Evolutionary conservation across 1,139 yeast species (phyloP).

Genomic region (Sugiyamaella castrensis): DNA sequence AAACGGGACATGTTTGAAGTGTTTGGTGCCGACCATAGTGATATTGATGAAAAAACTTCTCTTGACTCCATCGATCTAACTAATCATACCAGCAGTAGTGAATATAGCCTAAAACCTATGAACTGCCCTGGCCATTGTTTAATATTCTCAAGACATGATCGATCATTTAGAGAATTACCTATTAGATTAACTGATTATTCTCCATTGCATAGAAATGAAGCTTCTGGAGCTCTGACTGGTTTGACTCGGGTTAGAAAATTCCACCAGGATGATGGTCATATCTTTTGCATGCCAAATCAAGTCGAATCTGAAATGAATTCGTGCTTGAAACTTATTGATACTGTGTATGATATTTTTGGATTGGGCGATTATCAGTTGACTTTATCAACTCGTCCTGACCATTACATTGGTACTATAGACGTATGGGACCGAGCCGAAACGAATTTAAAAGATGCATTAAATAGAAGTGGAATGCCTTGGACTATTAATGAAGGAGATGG

Average conservation of each 20-base stretch:
- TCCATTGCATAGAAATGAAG: constrained; percentile 91
- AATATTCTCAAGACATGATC: constrained; percentile 74
- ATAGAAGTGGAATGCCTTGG: constrained; percentile 64
- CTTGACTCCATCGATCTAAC: constrained; percentile 36
- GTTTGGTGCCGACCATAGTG: constrained; percentile 32
- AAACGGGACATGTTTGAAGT: constrained; percentile 93
- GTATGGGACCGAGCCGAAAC: constrained; percentile 87
- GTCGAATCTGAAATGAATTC: constrained; percentile 73
- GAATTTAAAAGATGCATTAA: constrained; percentile 62
- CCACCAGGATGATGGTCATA: constrained; percentile 99
- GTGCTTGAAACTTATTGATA: constrained; percentile 71
- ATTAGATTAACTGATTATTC: constrained; percentile 88
- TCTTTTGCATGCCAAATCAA: constrained; percentile 83
- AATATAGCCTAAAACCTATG: constrained; percentile 92
- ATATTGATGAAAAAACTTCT: constrained; percentile 18
- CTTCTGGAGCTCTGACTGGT: constrained; percentile 92
- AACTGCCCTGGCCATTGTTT: constrained; percentile 98
- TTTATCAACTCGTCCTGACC: constrained; percentile 86
- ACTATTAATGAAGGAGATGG: constrained; percentile 87
- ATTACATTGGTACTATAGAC: constrained; percentile 73
- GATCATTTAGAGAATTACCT: constrained; percentile 89
- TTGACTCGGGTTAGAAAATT: constrained; percentile 92
- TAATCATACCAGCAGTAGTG: constrained; percentile 41
- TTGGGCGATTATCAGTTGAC: constrained; percentile 65
- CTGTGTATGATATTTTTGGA: constrained; percentile 77